A percentile compares a stretch with the other conserved stretches of the same genome.
These are phyloP conservation scores for Phtheirospermum japonicum DNA, from an alignment of 257 asterid species.

Conservation along the genomic window DNA sequence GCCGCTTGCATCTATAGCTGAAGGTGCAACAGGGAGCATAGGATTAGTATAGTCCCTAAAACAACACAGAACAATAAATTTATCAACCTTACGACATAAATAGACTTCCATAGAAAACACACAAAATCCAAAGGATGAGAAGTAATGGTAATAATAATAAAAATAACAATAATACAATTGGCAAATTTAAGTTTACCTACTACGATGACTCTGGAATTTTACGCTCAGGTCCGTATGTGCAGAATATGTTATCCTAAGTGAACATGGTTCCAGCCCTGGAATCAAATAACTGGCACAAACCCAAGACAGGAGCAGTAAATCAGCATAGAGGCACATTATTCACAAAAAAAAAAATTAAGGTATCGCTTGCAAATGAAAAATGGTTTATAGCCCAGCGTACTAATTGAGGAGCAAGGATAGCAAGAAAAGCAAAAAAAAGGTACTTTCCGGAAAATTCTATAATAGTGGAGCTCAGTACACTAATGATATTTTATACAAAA, in stretches of 20 bases:
- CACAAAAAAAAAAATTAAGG: background rate
- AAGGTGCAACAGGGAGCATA: constrained; percentile 84
- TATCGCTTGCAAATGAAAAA: constrained; percentile 8
- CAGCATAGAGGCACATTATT: constrained; percentile 13
- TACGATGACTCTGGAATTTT: constrained; percentile 92
- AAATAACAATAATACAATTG: constrained; percentile 5
- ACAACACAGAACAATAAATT: constrained; percentile 18
- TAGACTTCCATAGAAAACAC: constrained; percentile 3
- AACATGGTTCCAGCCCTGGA: constrained; percentile 86
- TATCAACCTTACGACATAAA: constrained; percentile 4
- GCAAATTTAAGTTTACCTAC: constrained; percentile 43
- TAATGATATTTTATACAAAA: too few species aligned
- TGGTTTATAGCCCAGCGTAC: constrained; percentile 10
- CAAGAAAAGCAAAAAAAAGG: too few species aligned
- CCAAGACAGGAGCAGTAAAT: constrained; percentile 28
- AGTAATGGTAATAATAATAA: too few species aligned
- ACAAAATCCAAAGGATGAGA: background rate
- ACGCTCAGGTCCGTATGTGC: constrained; percentile 96
- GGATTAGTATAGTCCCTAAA: constrained; percentile 96
- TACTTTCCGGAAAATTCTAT: too few species aligned
- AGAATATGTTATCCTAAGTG: constrained; percentile 83
- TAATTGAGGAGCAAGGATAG: constrained; percentile 16
- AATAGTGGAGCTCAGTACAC: too few species aligned
- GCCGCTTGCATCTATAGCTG: constrained; percentile 92
- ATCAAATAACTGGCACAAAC: constrained; percentile 65